Evolutionary conservation across 169 alveolate species (phyloP).

Genomic region (Plasmodium adleri): DNA sequence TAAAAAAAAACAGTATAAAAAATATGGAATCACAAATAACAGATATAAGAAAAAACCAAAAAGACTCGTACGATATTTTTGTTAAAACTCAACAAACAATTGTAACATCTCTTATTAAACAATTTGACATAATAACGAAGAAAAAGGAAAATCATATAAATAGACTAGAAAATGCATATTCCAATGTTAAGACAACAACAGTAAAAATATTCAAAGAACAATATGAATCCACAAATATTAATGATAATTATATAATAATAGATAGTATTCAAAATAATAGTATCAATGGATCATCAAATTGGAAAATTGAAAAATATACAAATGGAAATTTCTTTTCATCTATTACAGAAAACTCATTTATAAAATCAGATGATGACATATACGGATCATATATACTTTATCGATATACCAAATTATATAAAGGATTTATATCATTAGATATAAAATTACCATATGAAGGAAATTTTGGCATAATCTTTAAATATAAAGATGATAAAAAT

Average conservation of each 20-base stretch:
- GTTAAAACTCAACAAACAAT: slow-evolving; percentile 15
- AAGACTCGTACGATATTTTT: slow-evolving; percentile 3
- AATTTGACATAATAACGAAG: slow-evolving; percentile 46
- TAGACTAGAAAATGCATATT: slow-evolving; percentile 36
- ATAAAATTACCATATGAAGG: slow-evolving; percentile 69
- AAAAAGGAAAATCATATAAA: slow-evolving; percentile 42
- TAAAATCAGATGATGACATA: slow-evolving; percentile 31
- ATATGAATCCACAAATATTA: slow-evolving; percentile 43
- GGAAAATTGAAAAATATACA: slow-evolving; percentile 64
- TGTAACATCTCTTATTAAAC: slow-evolving; percentile 24
- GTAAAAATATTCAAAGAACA: slow-evolving; percentile 46
- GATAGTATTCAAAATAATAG: slow-evolving; percentile 32
- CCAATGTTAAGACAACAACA: slow-evolving; percentile 31
- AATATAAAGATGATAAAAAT: slow-evolving; percentile 58
- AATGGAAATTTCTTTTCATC: slow-evolving; percentile 59
- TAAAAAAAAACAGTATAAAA: slow-evolving; percentile 22
- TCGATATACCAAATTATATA: slow-evolving; percentile 51
- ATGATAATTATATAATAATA: slow-evolving; percentile 53
- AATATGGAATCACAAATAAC: slow-evolving; percentile 22
- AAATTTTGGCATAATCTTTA: slow-evolving; percentile 44
- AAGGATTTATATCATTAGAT: slow-evolving; percentile 69
- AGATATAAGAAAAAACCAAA: slow-evolving; percentile 26
- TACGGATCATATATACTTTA: slow-evolving; percentile 67
- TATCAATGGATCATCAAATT: slow-evolving; percentile 45
- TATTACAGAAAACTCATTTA: slow-evolving; percentile 38